Conservation (phyloP, 1,284 basidiomycete genomes). For the Fomitopsis pinicola region DNA sequence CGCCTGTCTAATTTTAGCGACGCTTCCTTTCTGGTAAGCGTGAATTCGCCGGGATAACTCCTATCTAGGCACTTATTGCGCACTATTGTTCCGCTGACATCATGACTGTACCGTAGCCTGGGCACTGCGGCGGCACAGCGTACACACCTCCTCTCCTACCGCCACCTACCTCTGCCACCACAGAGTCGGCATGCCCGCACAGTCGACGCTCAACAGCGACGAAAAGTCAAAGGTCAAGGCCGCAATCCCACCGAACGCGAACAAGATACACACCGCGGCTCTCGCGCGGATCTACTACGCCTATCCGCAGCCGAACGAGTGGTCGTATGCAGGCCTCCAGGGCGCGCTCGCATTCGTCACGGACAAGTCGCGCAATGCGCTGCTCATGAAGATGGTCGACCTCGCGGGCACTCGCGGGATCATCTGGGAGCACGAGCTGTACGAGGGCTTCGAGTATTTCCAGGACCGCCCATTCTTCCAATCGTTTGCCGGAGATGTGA, state of each 20-base stretch:
- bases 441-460: slow-evolving; percentile 80
- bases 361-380: slow-evolving; percentile 56
- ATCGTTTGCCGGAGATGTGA: slow-evolving; percentile 88
- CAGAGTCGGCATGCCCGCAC: slow-evolving; percentile 53
- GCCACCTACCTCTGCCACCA: not conserved
- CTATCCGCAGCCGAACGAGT: slow-evolving; percentile 67
- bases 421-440: slow-evolving; percentile 94
- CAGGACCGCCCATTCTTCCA: slow-evolving; percentile 93
- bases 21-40: not conserved
- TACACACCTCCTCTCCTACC: not conserved
- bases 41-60: not conserved
- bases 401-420: slow-evolving; percentile 79
- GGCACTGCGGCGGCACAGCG: not conserved
- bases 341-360: slow-evolving; percentile 76
- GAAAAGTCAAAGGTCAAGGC: slow-evolving; percentile 79
- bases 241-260: slow-evolving; percentile 47
- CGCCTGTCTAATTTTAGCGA: slow-evolving; percentile 13
- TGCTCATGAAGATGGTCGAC: slow-evolving; percentile 79
- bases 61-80: not conserved
- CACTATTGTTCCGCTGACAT: not conserved
- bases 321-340: slow-evolving; percentile 84
- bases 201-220: slow-evolving; percentile 62
- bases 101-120: not conserved
- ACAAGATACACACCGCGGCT: slow-evolving; percentile 78
- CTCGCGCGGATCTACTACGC: slow-evolving; percentile 88